phyloP scores from a whole-genome alignment of 148 eudicot species.

The Camellia lanceoleosa region DNA sequence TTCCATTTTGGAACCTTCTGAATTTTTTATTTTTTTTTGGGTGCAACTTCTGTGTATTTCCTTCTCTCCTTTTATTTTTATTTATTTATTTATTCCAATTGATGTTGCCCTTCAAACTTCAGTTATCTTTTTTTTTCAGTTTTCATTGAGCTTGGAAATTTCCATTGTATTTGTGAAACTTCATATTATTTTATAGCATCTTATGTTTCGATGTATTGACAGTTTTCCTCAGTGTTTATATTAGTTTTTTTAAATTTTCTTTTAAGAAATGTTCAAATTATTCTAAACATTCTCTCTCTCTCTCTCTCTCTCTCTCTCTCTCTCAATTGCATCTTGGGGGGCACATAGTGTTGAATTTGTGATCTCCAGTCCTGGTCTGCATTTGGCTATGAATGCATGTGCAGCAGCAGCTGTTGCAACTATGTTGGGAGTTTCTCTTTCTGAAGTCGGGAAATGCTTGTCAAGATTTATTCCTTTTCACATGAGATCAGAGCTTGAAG shows the following conservation, averaged over 20 bases:
- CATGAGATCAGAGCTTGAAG: conserved; percentile 13
- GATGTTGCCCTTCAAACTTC: no score
- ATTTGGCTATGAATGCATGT: conserved; percentile 17
- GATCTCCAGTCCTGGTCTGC: conserved; percentile 15
- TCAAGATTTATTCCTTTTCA: conserved; percentile 13
- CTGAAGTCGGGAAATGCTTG: conserved; percentile 12
- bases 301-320: not conserved
- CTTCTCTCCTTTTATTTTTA: no score
- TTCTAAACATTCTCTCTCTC: not conserved
- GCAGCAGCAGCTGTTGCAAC: conserved; percentile 17
- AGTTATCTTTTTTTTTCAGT: no score
- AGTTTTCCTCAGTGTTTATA: not conserved
- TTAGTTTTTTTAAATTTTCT: not conserved
- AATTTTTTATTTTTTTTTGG: no score
- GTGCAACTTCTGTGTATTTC: no score
- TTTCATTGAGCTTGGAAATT: not conserved
- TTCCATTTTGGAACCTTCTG: no score
- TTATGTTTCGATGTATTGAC: not conserved
- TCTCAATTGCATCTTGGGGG: not conserved
- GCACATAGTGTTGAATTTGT: conserved; percentile 5
- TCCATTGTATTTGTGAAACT: not conserved
- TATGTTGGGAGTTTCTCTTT: conserved; percentile 4
- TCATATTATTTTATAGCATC: no score
- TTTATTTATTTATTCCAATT: no score
- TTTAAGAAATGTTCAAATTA: no score